Conservation (phyloP, 2,329 filamentous ascomycete species). For the Venturia oleaginea region DNA sequence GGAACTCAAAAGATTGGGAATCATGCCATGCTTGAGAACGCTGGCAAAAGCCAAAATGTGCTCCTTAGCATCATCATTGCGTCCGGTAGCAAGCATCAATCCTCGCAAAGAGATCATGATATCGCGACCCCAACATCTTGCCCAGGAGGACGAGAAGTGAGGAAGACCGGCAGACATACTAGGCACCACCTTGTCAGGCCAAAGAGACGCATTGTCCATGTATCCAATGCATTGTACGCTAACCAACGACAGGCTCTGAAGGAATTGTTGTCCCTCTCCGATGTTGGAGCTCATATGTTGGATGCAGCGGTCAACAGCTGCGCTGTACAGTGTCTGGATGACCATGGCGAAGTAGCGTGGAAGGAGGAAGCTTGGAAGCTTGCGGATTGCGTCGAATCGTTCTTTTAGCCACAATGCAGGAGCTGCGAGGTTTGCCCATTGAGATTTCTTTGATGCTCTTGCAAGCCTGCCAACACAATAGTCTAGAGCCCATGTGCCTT, state of each 20-base stretch:
- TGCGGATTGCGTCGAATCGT: conserved; percentile 76
- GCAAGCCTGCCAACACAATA: conserved; percentile 75
- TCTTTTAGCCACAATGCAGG: conserved; percentile 72
- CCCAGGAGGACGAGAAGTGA: conserved; percentile 91
- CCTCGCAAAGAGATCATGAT: conserved; percentile 94
- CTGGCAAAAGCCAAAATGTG: conserved; percentile 93
- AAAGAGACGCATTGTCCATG: conserved; percentile 83
- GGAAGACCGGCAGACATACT: conserved; percentile 86
- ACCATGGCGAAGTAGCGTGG: conserved; percentile 91
- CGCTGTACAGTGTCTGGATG: conserved; percentile 77
- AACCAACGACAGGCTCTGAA: conserved; percentile 82
- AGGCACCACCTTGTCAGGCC: conserved; percentile 74
- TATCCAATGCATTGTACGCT: conserved; percentile 85
- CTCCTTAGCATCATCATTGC: conserved; percentile 80
- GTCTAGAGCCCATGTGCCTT: conserved; percentile 87
- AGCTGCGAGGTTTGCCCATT: conserved; percentile 53
- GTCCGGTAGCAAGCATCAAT: conserved; percentile 80
- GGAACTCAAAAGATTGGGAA: conserved; percentile 84
- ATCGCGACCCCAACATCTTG: conserved; percentile 93
- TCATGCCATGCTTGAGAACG: conserved; percentile 96
- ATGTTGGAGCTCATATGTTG: conserved; percentile 72
- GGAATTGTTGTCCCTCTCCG: conserved; percentile 73
- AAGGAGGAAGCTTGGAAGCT: conserved; percentile 77
- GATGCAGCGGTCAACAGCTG: conserved; percentile 68
- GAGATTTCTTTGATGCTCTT: conserved; percentile 54